A percentile compares a stretch with the other conserved stretches of the same genome.
Conservation (phyloP, 2,329 filamentous ascomycete genomes). For the Paramyrothecium sp. region DNA sequence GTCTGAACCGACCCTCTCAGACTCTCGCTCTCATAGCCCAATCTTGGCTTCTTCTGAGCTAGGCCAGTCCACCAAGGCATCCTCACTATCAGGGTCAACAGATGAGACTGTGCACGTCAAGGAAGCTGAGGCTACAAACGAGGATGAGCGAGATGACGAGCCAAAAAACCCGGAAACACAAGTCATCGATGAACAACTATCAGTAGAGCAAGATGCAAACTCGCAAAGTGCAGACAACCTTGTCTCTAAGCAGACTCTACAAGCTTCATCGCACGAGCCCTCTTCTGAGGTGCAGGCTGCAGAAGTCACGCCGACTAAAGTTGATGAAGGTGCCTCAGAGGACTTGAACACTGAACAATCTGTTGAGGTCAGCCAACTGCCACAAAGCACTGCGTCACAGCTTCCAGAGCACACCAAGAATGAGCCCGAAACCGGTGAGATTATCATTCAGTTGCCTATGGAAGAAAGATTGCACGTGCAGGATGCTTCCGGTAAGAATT, state of each 20-base stretch:
- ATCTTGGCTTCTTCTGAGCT: constrained; percentile 51
- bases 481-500: not conserved
- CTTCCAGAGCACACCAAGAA: not conserved
- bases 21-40: constrained; percentile 59
- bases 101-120: constrained; percentile 54
- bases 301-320: not conserved
- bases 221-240: not conserved
- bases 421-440: not conserved
- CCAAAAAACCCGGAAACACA: constrained; percentile 2
- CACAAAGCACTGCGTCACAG: not conserved
- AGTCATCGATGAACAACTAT: constrained; percentile 1
- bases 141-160: constrained; percentile 12
- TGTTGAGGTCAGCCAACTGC: not conserved
- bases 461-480: not conserved
- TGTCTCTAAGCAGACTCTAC: not conserved
- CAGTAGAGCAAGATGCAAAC: not conserved
- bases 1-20: constrained; percentile 47
- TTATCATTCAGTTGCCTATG: not conserved
- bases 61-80: constrained; percentile 61
- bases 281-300: too few species aligned
- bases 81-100: constrained; percentile 62
- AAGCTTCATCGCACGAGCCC: not conserved
- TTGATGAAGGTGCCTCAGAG: not conserved
- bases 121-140: constrained; percentile 16
- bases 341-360: not conserved